Base-by-base conservation (phyloP, 345 rosid species). In the Salix arbutifolia region DNA sequence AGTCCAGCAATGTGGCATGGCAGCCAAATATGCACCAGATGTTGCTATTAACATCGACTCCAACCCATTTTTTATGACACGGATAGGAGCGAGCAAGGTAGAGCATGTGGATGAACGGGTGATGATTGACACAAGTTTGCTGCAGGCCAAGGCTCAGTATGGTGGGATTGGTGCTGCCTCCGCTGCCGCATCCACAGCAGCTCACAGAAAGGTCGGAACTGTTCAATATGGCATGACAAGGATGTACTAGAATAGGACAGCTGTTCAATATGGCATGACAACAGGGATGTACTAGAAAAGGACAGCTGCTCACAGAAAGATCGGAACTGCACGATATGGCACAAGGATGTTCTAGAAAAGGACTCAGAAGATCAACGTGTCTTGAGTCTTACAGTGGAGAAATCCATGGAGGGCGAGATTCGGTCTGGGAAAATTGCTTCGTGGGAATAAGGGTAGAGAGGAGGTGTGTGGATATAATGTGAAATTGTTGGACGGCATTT, bases 31-130 rank as follows among this genome's bases (percentile, higher is more conserved):
- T 40, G 84, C 83, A 11, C 89, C 92, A 38, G 98, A 94, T 8
- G 85, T 92, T 38, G 91, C 94, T 52, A 89, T 94, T 84, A 84
- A 90, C 76, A 94, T 92, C 4, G 95, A 94, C 76, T 75, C 85
- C 77, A 91, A 92, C 84, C 97, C 97, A 0, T 90, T 89, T 80
- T 89, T 91, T 73, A 87, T 87, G 94, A 85, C 92, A 8, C 79
- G 91, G 78, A 87, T 78, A 1, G 93, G 92, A 80, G 88, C 83
- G 72, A 84, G 77, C 74, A 88, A 87, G 81, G 86, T 74, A 35
- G 97, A 92, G 53, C 84, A 81, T 72, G 74, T 77, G 6, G 89
- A 87, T 4, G 92, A 90, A 56, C 81, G 90, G 69, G 82, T 88
- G n/a, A 68, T 85, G 26, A 86, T 91, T 0, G 92, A 92, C 6